These are phyloP conservation scores for Xylariaceae sp. DNA, from an alignment of 2,329 filamentous ascomycete species.

Conservation along the genomic window DNA sequence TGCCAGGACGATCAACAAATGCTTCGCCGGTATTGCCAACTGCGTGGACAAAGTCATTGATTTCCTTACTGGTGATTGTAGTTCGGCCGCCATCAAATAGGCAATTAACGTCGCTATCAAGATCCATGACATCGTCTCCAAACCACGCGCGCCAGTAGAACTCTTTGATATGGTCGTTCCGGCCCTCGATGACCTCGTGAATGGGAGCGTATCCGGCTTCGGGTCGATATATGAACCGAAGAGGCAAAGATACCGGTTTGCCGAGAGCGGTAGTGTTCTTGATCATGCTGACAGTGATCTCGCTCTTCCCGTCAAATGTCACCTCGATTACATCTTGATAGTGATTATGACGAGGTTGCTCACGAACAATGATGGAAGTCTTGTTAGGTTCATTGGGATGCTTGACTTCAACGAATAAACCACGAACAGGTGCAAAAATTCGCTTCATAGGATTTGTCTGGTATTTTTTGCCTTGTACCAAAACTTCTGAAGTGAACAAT, in stretches of 20 bases:
- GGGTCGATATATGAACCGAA: constrained; percentile 90
- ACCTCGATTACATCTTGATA: constrained; percentile 86
- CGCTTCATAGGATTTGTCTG: constrained; percentile 94
- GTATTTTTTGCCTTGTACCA: constrained; percentile 94
- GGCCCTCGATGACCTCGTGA: constrained; percentile 88
- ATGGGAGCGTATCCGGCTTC: constrained; percentile 98
- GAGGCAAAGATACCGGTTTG: constrained; percentile 74
- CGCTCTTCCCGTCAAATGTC: constrained; percentile 67
- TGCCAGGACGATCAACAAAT: constrained; percentile 92
- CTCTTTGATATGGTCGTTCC: constrained; percentile 98
- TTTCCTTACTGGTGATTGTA: constrained; percentile 83
- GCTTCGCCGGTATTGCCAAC: constrained; percentile 97
- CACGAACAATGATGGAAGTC: constrained; percentile 81
- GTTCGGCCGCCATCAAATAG: constrained; percentile 86
- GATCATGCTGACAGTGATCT: constrained; percentile 85
- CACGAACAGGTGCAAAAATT: constrained; percentile 80
- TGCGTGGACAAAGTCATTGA: constrained; percentile 98
- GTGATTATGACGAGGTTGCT: constrained; percentile 81
- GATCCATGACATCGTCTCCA: constrained; percentile 75
- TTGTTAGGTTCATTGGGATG: constrained; percentile 77
- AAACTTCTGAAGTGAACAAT: constrained; percentile 86
- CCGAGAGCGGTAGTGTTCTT: constrained; percentile 88
- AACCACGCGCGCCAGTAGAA: constrained; percentile 99
- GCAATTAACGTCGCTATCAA: constrained; percentile 79
- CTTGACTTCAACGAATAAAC: constrained; percentile 83